Base-by-base conservation (phyloP, 768 basidiomycete species). In the Clavaria fumosa region DNA sequence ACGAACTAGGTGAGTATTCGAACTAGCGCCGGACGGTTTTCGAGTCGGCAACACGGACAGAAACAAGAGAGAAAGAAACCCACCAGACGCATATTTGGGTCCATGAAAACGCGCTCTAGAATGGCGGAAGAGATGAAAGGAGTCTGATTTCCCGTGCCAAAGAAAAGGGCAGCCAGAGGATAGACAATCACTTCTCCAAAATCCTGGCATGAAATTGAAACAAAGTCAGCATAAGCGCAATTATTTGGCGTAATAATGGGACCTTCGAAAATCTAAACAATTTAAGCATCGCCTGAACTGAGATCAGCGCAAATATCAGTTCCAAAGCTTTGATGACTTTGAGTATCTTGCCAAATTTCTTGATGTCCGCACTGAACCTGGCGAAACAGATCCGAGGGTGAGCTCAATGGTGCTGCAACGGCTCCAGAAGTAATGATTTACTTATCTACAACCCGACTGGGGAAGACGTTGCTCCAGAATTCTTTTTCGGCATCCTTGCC, bases 141-240 rank as follows among this genome's bases (percentile, higher is more conserved):
- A 3, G 54, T 57, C 30, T 57, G 56, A 17, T 57, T 57, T 10
- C 56, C 54, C 21, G 56, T 54, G 20, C 54, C 56, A 40, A 57
- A 55, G 40, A 57, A 57, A 31, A 55, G 45, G 11, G 53, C 54
- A 20, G 53, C 50, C 9, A 55, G 49, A 7, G 56, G 54, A 39
- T 51, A 55, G 7, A 57, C 51, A 23, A 57, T 50, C 17, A 48
- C 47, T 23, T 57, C 52, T 17, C 53, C 53, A 35, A 54, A 57
- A 35, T 49, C 51, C 53, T 56, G 27, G n/a, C n/a, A n/a, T n/a
- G n/a, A n/a, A n/a, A n/a, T n/a, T n/a, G n/a, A n/a, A n/a, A n/a
- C n/a, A n/a, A n/a, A n/a, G n/a, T n/a, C n/a, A n/a, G n/a, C n/a
- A n/a, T n/a, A n/a, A n/a, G n/a, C n/a, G n/a, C n/a, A n/a, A n/a